Percentiles rank a stretch among this genome's conserved stretches.
These are phyloP conservation scores for Tilletiaria anomala DNA, from an alignment of 1,284 basidiomycete genomes.

Conservation along the genomic window DNA sequence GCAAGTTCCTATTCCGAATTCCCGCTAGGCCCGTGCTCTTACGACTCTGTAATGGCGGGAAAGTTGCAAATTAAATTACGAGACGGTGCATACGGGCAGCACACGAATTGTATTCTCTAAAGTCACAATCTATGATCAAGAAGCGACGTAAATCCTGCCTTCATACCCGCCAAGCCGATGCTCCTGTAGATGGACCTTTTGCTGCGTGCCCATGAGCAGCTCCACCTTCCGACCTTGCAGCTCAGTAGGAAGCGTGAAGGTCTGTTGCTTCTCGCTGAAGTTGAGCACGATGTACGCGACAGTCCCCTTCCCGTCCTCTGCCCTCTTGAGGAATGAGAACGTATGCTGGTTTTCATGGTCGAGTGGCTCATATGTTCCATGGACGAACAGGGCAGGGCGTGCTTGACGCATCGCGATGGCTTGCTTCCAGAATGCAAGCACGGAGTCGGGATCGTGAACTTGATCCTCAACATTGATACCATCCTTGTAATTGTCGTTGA, in stretches of 20 bases:
- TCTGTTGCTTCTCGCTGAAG: conserved; percentile 12
- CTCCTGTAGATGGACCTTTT: no score
- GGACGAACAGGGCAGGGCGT: conserved; percentile 48
- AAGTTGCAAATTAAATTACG: no score
- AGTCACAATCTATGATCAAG: no score
- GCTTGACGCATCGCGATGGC: conserved; percentile 48
- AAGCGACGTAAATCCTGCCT: no score
- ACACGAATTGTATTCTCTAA: no score
- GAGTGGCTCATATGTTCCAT: conserved; percentile 50
- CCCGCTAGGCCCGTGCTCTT: no score
- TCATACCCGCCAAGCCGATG: no score
- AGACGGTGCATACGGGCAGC: no score
- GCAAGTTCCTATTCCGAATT: no score
- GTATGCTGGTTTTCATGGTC: no score
- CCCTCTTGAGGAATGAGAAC: conserved; percentile 49
- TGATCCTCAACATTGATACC: conserved; percentile 52
- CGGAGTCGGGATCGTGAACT: conserved; percentile 45
- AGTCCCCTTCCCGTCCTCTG: conserved; percentile 35
- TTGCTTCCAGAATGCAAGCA: conserved; percentile 51
- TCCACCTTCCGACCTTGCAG: conserved; percentile 1
- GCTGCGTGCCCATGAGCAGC: conserved; percentile 7
- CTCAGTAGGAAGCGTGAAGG: conserved; percentile 10
- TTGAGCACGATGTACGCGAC: conserved; percentile 21
- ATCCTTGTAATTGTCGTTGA: conserved; percentile 51
- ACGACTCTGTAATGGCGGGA: no score